phyloP scores from a whole-genome alignment of 2,329 filamentous ascomycete species.

The Hortaea werneckii region DNA sequence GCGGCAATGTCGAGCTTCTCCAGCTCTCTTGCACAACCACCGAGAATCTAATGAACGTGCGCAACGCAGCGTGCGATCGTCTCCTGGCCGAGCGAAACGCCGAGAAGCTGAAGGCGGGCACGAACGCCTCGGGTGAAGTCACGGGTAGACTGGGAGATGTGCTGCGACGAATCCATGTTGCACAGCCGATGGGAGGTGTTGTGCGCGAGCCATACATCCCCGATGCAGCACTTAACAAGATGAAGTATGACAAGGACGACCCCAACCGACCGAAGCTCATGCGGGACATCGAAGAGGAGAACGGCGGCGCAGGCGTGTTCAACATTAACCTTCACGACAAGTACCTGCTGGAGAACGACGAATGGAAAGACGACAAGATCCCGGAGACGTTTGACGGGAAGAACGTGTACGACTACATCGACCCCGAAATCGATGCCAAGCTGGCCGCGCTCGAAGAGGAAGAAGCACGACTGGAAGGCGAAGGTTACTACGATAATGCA shows the following conservation, averaged over 20 bases:
- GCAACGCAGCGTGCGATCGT: slow-evolving; percentile 88
- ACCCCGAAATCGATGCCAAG: slow-evolving; percentile 92
- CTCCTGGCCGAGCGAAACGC: slow-evolving; percentile 87
- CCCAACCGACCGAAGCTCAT: slow-evolving; percentile 74
- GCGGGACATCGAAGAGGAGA: slow-evolving; percentile 79
- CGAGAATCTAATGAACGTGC: slow-evolving; percentile 87
- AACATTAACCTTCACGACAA: slow-evolving; percentile 84
- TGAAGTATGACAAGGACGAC: slow-evolving; percentile 85
- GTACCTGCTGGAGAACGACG: slow-evolving; percentile 75
- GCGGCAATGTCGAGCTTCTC: slow-evolving; percentile 82
- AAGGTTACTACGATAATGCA: slow-evolving; percentile 80
- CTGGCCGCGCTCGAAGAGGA: slow-evolving; percentile 87
- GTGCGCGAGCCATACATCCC: slow-evolving; percentile 78
- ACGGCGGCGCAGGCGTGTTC: slow-evolving; percentile 91
- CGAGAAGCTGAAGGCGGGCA: slow-evolving; percentile 85
- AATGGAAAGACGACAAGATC: slow-evolving; percentile 94
- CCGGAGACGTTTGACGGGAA: slow-evolving; percentile 90
- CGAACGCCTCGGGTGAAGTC: slow-evolving; percentile 64
- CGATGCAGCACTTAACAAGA: slow-evolving; percentile 65
- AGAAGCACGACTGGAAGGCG: slow-evolving; percentile 81
- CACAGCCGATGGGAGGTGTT: slow-evolving; percentile 76
- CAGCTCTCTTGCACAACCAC: slow-evolving; percentile 91
- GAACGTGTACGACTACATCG: slow-evolving; percentile 95
- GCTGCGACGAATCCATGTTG: slow-evolving; percentile 89
- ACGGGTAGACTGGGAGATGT: slow-evolving; percentile 81